Percentiles rank a stretch among this genome's conserved stretches.
Conservation (phyloP, 306 rosid genomes). For the Cicer judaicum region DNA sequence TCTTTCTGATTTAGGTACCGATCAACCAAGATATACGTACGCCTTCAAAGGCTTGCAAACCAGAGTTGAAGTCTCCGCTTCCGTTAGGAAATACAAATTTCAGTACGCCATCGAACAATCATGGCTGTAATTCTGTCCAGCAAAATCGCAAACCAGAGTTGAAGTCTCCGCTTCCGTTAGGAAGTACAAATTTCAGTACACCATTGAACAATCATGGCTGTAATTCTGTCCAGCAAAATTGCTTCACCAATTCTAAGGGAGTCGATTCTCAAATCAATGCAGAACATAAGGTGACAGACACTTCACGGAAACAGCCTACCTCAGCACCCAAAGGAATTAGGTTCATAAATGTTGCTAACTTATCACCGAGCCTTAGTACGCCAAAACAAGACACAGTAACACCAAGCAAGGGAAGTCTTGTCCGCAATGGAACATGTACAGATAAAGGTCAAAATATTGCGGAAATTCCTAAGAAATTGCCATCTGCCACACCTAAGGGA, state of each 20-base stretch:
- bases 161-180: constrained; percentile 43
- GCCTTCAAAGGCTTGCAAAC: constrained; percentile 47
- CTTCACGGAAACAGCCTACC: constrained; percentile 42
- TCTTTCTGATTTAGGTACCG: constrained; percentile 54
- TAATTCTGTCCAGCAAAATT: constrained; percentile 44
- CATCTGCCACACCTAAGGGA: constrained; percentile 63
- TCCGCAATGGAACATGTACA: constrained; percentile 35
- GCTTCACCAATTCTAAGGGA: constrained; percentile 41
- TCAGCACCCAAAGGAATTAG: constrained; percentile 60
- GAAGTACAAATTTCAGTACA: constrained; percentile 46
- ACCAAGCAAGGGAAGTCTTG: constrained; percentile 46
- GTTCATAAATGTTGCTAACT: constrained; percentile 54
- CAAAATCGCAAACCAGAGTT: constrained; percentile 50
- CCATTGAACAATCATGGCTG: constrained; percentile 44
- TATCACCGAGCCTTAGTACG: constrained; percentile 41
- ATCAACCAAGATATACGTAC: constrained; percentile 51
- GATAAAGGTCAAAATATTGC: constrained; percentile 43
- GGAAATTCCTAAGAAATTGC: constrained; percentile 44
- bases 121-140: constrained; percentile 39
- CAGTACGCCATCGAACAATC: constrained; percentile 45
- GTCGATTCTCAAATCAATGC: constrained; percentile 39
- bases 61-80: constrained; percentile 50
- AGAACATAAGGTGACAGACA: constrained; percentile 42
- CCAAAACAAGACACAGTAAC: constrained; percentile 46
- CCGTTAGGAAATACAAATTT: constrained; percentile 44